These are phyloP conservation scores for Fusarium temperatum DNA, from an alignment of 2,329 filamentous ascomycete species.

Conservation along the genomic window DNA sequence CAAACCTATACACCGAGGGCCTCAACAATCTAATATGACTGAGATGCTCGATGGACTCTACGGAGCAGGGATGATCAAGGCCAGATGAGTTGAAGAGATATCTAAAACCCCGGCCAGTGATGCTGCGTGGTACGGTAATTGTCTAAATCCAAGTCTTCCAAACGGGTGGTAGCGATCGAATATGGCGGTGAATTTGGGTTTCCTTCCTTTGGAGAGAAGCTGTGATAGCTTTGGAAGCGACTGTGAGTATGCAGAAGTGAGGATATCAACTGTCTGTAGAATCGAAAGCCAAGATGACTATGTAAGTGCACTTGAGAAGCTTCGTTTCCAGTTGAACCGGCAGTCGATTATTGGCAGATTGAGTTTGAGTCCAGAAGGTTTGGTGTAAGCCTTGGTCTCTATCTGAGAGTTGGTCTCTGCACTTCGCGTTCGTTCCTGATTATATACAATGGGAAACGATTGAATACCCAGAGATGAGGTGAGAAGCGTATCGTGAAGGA, in stretches of 20 bases:
- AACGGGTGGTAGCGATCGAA: constrained; percentile 49
- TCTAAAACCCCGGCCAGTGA: constrained; percentile 18
- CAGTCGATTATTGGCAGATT: constrained; percentile 18
- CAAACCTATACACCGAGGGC: constrained; percentile 27
- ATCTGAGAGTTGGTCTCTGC: constrained; percentile 27
- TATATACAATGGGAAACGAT: constrained; percentile 31
- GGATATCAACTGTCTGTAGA: constrained; percentile 34
- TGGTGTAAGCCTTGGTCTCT: constrained; percentile 28
- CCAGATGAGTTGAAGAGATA: constrained; percentile 14
- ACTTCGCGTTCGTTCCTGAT: constrained; percentile 29
- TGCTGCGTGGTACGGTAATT: constrained; percentile 6
- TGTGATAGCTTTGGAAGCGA: constrained; percentile 44
- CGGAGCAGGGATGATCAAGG: constrained; percentile 23
- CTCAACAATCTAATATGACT: constrained; percentile 27
- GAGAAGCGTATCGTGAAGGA: constrained; percentile 39
- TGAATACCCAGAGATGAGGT: constrained; percentile 47
- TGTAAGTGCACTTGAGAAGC: constrained; percentile 18
- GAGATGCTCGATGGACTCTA: constrained; percentile 34
- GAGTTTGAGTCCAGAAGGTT: constrained; percentile 7
- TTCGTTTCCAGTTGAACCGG: constrained; percentile 23
- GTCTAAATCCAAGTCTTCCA: constrained; percentile 24
- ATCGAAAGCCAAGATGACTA: constrained; percentile 23
- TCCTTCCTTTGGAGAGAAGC: constrained; percentile 26
- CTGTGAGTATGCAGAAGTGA: constrained; percentile 42
- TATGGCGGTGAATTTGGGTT: constrained; percentile 40